Evolutionary conservation across 2,329 filamentous ascomycete genomes (phyloP).

Genomic region (Calonectria crousiana): DNA sequence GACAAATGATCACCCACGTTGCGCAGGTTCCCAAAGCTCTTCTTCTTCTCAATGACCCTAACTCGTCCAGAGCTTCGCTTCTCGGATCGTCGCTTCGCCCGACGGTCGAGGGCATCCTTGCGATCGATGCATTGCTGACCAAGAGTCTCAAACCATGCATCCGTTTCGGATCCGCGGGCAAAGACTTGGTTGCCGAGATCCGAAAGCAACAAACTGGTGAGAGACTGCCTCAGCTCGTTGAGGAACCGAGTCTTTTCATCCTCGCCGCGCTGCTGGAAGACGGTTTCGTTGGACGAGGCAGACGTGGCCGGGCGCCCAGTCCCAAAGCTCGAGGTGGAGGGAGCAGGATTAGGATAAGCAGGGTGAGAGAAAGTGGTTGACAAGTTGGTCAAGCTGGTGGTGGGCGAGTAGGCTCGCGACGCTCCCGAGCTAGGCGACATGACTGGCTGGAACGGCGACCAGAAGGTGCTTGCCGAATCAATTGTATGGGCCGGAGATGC

Average conservation of each 20-base stretch:
- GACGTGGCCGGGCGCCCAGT: conserved; percentile 73
- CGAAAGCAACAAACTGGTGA: conserved; percentile 88
- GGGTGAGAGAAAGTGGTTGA: conserved; percentile 62
- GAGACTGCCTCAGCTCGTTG: conserved; percentile 78
- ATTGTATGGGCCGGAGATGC: conserved; percentile 77
- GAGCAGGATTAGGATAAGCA: conserved; percentile 54
- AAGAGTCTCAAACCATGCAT: conserved; percentile 83
- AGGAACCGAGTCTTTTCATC: conserved; percentile 85
- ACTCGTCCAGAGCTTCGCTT: conserved; percentile 61
- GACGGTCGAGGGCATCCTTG: conserved; percentile 66
- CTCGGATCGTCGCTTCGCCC: conserved; percentile 54
- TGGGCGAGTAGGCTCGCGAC: conserved; percentile 69
- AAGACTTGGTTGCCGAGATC: conserved; percentile 91
- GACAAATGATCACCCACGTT: conserved; percentile 57
- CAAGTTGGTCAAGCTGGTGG: conserved; percentile 70
- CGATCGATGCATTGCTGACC: conserved; percentile 75
- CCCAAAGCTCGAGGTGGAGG: conserved; percentile 61
- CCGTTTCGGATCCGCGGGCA: conserved; percentile 91
- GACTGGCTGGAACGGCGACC: conserved; percentile 85
- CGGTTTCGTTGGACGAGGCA: conserved; percentile 75
- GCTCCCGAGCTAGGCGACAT: conserved; percentile 73
- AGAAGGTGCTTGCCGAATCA: conserved; percentile 85
- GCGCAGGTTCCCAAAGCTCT: conserved; percentile 75
- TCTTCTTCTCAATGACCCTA: conserved; percentile 72
- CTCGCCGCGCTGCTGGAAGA: conserved; percentile 70